These are phyloP conservation scores for Phoma sp. DNA, from an alignment of 2,329 filamentous ascomycete genomes.

Conservation along the genomic window DNA sequence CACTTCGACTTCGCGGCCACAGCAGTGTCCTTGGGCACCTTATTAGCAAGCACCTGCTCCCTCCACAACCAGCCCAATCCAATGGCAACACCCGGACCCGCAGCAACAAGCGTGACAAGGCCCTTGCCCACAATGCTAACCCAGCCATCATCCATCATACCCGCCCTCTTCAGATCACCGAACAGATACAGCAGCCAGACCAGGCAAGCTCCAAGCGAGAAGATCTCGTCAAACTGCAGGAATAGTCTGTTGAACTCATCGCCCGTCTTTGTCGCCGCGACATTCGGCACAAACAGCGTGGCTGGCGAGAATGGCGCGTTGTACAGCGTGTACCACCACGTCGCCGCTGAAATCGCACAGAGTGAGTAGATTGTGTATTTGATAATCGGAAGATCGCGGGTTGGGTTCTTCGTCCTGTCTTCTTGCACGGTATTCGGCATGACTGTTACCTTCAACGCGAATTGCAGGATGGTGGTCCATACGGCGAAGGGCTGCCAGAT, in stretches of 20 bases:
- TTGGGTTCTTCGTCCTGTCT: slow-evolving; percentile 12
- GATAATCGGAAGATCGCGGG: slow-evolving; percentile 20
- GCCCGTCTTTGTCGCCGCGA: slow-evolving; percentile 5
- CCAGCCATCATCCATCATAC: slow-evolving; percentile 22
- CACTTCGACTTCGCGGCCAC: slow-evolving; percentile 14
- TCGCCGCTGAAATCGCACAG: slow-evolving; percentile 12
- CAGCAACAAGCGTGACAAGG: slow-evolving; percentile 1
- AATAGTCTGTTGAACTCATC: slow-evolving; percentile 22
- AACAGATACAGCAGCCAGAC: slow-evolving; percentile 25
- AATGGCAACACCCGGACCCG: slow-evolving; percentile 16
- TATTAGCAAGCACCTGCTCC: slow-evolving; percentile 19
- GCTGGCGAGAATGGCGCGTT: slow-evolving; percentile 12
- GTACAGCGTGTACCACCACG: slow-evolving; percentile 24
- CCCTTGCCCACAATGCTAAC: slow-evolving; percentile 16
- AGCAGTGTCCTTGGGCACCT: slow-evolving; percentile 22
- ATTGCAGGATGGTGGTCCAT: slow-evolving; percentile 21
- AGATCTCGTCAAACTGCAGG: slow-evolving; percentile 24
- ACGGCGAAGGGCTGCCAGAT: slow-evolving; percentile 25
- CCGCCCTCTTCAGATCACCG: slow-evolving; percentile 21
- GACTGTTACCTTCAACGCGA: slow-evolving; percentile 20
- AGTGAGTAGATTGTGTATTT: slow-evolving; percentile 19
- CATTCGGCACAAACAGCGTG: slow-evolving; percentile 17
- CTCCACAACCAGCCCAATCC: slow-evolving; percentile 24
- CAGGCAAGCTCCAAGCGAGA: slow-evolving; percentile 9
- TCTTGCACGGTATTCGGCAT: slow-evolving; percentile 20